Evolutionary conservation across 31 red algal genomes (phyloP).

Genomic region (Asparagopsis taxiformis): DNA sequence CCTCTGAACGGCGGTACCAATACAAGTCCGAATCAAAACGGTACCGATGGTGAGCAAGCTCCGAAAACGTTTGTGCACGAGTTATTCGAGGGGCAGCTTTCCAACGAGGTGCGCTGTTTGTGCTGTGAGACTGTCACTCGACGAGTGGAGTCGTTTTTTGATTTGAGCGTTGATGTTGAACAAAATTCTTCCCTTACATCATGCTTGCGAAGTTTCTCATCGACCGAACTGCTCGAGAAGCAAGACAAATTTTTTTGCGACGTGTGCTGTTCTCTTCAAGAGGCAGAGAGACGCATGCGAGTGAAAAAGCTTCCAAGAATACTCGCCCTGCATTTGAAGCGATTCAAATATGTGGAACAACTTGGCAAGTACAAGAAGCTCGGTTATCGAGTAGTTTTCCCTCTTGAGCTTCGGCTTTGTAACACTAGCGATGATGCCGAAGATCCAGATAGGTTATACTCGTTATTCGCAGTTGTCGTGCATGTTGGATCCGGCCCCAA

Average conservation of each 20-base stretch:
- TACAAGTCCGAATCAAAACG: neutral
- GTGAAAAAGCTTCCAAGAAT: slow-evolving; percentile 83
- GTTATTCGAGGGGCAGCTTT: slow-evolving; percentile 90
- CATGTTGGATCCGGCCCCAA: slow-evolving; percentile 97
- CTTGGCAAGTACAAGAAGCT: slow-evolving; percentile 93
- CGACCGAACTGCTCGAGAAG: slow-evolving; percentile 85
- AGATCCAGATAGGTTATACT: slow-evolving; percentile 87
- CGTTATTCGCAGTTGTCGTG: slow-evolving; percentile 94
- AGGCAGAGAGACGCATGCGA: slow-evolving; percentile 92
- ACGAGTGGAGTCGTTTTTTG: slow-evolving; percentile 92
- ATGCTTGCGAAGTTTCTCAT: slow-evolving; percentile 92
- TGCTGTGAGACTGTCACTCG: slow-evolving; percentile 94
- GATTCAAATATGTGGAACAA: slow-evolving; percentile 96
- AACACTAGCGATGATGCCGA: slow-evolving; percentile 94
- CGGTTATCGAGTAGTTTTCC: slow-evolving; percentile 93
- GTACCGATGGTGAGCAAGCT: neutral
- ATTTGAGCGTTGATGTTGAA: slow-evolving; percentile 93
- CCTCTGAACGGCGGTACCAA: neutral
- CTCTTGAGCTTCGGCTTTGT: slow-evolving; percentile 88
- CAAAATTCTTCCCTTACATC: slow-evolving; percentile 88
- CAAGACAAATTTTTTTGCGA: slow-evolving; percentile 98
- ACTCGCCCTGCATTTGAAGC: slow-evolving; percentile 96
- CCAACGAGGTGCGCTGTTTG: slow-evolving; percentile 93
- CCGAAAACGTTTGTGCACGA: slow-evolving; percentile 90
- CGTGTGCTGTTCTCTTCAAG: slow-evolving; percentile 92